Base-by-base conservation (phyloP, 805 yeast genomes). In the Clavispora vitiphila region DNA sequence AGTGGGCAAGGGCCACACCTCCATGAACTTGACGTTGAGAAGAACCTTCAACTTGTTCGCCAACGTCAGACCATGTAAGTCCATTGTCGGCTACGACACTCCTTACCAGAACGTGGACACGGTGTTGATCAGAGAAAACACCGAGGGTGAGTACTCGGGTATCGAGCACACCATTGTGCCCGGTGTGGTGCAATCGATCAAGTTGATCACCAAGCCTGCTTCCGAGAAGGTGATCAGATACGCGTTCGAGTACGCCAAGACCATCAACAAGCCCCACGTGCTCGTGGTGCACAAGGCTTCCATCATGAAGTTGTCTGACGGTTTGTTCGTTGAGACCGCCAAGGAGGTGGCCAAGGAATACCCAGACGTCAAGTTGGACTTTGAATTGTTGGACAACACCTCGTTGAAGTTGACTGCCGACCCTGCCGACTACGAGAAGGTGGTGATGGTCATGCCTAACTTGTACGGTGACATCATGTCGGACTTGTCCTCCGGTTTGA, bases 81-180 rank as follows among this genome's bases (percentile, higher is more conserved):
- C 95, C 46, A 80, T 93, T 54, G 85, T 78, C 49, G 99, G 99
- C 62, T 90, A 79, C 81, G 78, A 89, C 69, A 93, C 98, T 47
- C 95, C 91, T 38, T 86, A 85, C 71, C 74, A 77, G 47, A 77
- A 86, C 65, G 98, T 93, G 51, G 95, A 93, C 72, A 84, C 96
- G 50, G 96, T 91, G 27, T 76, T 93, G 59, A 90, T 93, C 67
- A 89, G 99, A 80, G 99, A 93, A 76, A 93, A 93, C 81, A 91
- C 99, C 53, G 98, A 93, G 72, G 99, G 99, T 77, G 99, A 91
- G 74, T 91, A 91, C 76, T 90, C 97, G 24, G 99, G 99, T 73
- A 90, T 93, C 57, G 99, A 93, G 77, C 99, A 93, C 76, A 85
- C 88, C 51, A 89, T 93, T 52, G 95, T 89, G 43, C 97, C 97